These are phyloP conservation scores for Podosphaera fusca DNA, from an alignment of 2,329 filamentous ascomycete species.

Conservation along the genomic window DNA sequence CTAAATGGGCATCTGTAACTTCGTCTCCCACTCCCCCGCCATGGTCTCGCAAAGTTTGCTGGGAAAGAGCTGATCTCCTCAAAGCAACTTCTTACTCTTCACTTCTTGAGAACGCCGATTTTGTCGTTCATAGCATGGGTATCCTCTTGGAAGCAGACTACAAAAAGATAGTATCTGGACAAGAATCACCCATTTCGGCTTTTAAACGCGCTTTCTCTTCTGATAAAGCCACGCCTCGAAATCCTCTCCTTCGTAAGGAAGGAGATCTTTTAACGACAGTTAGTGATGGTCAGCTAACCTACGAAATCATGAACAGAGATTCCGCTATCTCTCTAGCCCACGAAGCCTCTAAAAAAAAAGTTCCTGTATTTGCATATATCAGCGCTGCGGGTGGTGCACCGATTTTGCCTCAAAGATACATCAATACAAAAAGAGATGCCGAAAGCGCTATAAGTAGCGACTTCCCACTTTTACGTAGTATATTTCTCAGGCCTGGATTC, in stretches of 20 bases:
- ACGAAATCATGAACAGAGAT: slow-evolving; percentile 94
- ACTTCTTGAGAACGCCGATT: slow-evolving; percentile 54
- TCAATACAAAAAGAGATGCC: slow-evolving; percentile 77
- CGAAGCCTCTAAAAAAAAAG: slow-evolving; percentile 42
- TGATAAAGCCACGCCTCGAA: slow-evolving; percentile 36
- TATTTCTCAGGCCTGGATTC: slow-evolving; percentile 73
- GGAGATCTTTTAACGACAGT: slow-evolving; percentile 41
- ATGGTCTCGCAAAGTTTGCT: slow-evolving; percentile 66
- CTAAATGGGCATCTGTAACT: slow-evolving; percentile 63
- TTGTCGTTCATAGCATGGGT: slow-evolving; percentile 84
- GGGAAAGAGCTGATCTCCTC: slow-evolving; percentile 76
- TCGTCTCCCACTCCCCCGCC: slow-evolving; percentile 39
- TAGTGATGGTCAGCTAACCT: slow-evolving; percentile 59
- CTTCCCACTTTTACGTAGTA: slow-evolving; percentile 51
- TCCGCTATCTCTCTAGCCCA: slow-evolving; percentile 62
- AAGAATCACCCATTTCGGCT: slow-evolving; percentile 58
- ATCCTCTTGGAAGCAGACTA: slow-evolving; percentile 95
- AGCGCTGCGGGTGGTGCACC: slow-evolving; percentile 74
- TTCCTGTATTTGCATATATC: slow-evolving; percentile 60
- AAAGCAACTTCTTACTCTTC: slow-evolving; percentile 57
- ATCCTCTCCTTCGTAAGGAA: slow-evolving; percentile 41
- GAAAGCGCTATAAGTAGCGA: slow-evolving; percentile 50
- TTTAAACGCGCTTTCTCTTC: slow-evolving; percentile 63
- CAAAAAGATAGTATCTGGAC: slow-evolving; percentile 71
- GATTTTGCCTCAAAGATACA: slow-evolving; percentile 63